Evolutionary conservation across 306 rosid species (phyloP), one percentile per base, ranked within the genome.

Genomic region (Vigna radiata): DNA sequence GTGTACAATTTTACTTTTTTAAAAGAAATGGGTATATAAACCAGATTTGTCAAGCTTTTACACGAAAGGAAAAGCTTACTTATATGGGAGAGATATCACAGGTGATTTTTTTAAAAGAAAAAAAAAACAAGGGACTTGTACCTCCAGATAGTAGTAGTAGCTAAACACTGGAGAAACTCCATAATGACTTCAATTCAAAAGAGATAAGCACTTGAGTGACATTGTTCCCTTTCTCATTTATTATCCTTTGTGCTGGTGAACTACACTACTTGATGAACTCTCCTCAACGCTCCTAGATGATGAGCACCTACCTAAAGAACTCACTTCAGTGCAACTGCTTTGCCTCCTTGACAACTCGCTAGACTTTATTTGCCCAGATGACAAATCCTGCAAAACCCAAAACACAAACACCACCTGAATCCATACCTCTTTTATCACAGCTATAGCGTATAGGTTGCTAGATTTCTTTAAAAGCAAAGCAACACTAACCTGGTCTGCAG

Each of bases 251-350:
- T 70, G 81, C 87, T 87, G 50, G 84, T 85, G 70, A 25, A 55
- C 82, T 61, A 81, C 80, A 46, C 90, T 87, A 75, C 85, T 86
- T 56, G 90, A 90, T 48, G 96, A 90, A 86, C 96, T 91, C 79
- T 84, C 93, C 77, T 89, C 92, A 72, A 86, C 60, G 15, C 93
- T 90, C 59, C 81, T 81, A 56, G 96, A 82, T 4, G 92, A 91
- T 70, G 90, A 88, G 64, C 90, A 87, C 89, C 91, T 82, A 63
- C 90, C 89, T 72, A 91, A 87, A 29, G 91, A 94, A 83, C 85
- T 87, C 75, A 56, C 89, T 75, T 82, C 92, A 11, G 84, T 58
- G 78, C 49, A 74, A 62, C 39, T 85, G 70, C 21, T 82, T 80
- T 87, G 92, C 83, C 74, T 84, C 82, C 82, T 74, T 25, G 67